Evolutionary conservation across 2,329 filamentous ascomycete genomes (phyloP).

Genomic region (Nemania sp.): DNA sequence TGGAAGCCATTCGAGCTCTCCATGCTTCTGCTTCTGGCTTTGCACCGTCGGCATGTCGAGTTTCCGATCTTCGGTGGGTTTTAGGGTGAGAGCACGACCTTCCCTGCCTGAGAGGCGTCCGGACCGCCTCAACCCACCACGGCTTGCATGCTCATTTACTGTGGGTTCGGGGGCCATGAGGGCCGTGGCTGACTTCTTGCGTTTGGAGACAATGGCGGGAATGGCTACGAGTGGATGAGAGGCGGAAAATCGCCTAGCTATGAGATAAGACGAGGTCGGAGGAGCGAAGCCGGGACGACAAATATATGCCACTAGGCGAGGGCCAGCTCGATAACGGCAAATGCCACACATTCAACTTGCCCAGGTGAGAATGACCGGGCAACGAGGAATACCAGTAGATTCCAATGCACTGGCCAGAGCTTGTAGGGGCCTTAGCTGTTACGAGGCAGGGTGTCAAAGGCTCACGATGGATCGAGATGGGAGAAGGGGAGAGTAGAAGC

Average conservation of each 20-base stretch:
- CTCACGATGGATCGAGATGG: background rate
- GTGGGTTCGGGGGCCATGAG: conserved; percentile 15
- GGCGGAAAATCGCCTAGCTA: background rate
- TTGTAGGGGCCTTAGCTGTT: background rate
- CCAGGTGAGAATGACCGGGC: background rate
- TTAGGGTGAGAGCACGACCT: background rate
- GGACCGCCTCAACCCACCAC: conserved; percentile 30
- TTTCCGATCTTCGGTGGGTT: background rate
- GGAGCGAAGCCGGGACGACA: conserved; percentile 21
- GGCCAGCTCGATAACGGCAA: conserved; percentile 29
- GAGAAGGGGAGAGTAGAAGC: background rate
- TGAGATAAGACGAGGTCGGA: conserved; percentile 27
- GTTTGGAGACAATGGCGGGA: conserved; percentile 46
- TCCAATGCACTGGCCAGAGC: background rate
- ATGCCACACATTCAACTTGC: conserved; percentile 29
- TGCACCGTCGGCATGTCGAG: background rate
- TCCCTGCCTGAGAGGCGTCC: conserved; percentile 29
- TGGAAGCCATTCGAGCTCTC: conserved; percentile 17
- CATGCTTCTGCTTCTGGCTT: background rate
- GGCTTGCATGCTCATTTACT: conserved; percentile 1
- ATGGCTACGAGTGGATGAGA: background rate
- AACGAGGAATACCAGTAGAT: background rate
- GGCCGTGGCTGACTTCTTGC: conserved; percentile 42
- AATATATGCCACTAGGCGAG: conserved; percentile 14
- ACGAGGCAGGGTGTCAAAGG: background rate